Base-by-base conservation (phyloP, 2,329 filamentous ascomycete species). In the Plectosphaerella plurivora region DNA sequence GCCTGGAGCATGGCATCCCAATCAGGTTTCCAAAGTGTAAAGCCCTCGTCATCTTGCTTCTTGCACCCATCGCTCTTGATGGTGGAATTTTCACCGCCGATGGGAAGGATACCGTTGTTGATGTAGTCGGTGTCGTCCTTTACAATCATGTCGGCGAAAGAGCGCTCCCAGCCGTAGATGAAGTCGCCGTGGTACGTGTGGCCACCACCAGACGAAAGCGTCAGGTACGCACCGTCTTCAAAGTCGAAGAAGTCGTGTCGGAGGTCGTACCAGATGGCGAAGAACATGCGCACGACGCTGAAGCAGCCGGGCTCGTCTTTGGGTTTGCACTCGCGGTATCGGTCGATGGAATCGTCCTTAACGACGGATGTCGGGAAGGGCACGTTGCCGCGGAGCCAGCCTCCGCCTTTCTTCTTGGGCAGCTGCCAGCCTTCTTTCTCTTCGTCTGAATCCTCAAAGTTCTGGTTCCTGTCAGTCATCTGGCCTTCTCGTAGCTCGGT, bases 181-280 rank as follows among this genome's bases (percentile, higher is more conserved):
- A 49, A 49, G 20, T 49, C 47, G 20, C 47, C 47, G 36, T 49
- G 47, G 15, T 49, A 49, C 20, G 47, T 49, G 35, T 49, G 47
- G 16, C 47, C 47, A 28, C 47, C 47, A 8, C 47, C 47, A 1
- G 47, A 49, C 4, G 47, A 49, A n/a, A 49, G 47, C 18, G 47
- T 49, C 47, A 49, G 35, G 20, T 49, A 49, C 2, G 47, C 47
- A 35, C 47, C 47, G 15, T 49, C 36, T 35, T 49, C 47, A 18
- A 49, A 49, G 16, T 49, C 47, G 33, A 49, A 49, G 18, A 20
- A 49, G 18, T 49, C 47, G 35, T 49, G 35, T 4, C 47, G 47
- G 16, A 49, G 47, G 28, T 49, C 47, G 20, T 49, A 49, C 47
- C 47, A 49, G 35, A 49, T 49, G 35, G 47, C 47, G 35, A 49